Evolutionary conservation across 352 stramenopile species (phyloP).

Genomic region (Globisporangium okanoganense): DNA sequence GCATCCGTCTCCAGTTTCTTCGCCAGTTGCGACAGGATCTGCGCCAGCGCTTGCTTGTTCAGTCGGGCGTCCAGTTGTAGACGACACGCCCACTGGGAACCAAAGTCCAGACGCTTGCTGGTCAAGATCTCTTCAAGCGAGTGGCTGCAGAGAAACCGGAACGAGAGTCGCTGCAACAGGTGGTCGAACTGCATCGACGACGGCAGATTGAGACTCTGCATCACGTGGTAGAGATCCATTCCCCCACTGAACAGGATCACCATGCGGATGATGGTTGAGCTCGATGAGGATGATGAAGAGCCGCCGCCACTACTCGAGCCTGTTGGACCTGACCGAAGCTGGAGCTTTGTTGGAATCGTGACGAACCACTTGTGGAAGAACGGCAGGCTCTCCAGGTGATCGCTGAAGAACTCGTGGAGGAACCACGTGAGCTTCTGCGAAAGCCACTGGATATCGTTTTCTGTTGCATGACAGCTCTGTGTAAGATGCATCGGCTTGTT

Average conservation of each 20-base stretch:
- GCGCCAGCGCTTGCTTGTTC: constrained; percentile 46
- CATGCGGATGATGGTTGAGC: constrained; percentile 40
- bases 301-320: constrained; percentile 9
- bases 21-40: constrained; percentile 47
- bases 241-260: constrained; percentile 60
- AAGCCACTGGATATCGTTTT: constrained; percentile 40
- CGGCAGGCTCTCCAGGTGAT: constrained; percentile 53
- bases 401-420: constrained; percentile 45
- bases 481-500: neutral
- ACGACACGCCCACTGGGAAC: constrained; percentile 47
- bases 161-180: constrained; percentile 12
- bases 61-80: constrained; percentile 49
- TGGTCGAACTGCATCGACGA: constrained; percentile 23
- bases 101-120: constrained; percentile 50
- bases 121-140: constrained; percentile 54
- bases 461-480: constrained; percentile 14
- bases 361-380: constrained; percentile 69
- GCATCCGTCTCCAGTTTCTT: constrained; percentile 36
- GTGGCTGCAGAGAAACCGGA: constrained; percentile 13
- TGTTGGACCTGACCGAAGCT: constrained; percentile 32
- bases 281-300: constrained; percentile 12
- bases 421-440: constrained; percentile 49
- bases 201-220: constrained; percentile 17
- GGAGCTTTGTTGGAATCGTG: constrained; percentile 46
- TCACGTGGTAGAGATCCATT: constrained; percentile 27